Evolutionary conservation across 257 asterid genomes (phyloP), one percentile per base, ranked within the genome.

Genomic region (Leonotis leonurus): DNA sequence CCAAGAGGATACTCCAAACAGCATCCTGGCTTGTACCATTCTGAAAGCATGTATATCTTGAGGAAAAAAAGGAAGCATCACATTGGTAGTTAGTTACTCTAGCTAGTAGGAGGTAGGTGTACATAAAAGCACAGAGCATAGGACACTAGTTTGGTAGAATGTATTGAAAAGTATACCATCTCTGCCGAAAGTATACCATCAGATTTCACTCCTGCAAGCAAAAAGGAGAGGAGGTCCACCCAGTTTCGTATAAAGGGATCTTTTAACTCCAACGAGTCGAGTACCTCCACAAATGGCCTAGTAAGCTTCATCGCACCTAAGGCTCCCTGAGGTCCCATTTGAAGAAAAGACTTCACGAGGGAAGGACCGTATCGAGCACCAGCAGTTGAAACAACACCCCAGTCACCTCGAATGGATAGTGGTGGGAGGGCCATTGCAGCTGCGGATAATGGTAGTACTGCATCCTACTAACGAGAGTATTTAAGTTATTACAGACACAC

Each of bases 401-500:
- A 70, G 62, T 91, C 98, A 27, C 98, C 95, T 67, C 98, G 83
- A 61, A 91, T 83, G 43, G 98, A 84, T 56, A 91, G 71, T 58
- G 98, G 98, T 39, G 98, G 98, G 22, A 91, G 88, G 66, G 95
- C 98, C 98, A 91, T 88, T 39, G 98, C 95, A 72, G 95, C 95
- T 52, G 87, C 80, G 56, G 98, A 86, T 46, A 91, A 58, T 64
- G 98, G 97, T 64, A 86, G 86, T 78, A 91, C 76, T 35, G 93
- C 87, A 73, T 88, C 95, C 96, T 91, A 69, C 24, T n/a, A 73
- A 49, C 67, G 59, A 32, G 39, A 18, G 49, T n/a, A 51, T n/a
- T n/a, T n/a, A 13, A 32, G 57, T 56, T 62, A 55, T 32, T 32
- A 32, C 11, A 6, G 37, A 32, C 8, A n/a, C n/a, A n/a, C n/a